Evolutionary conservation across 345 rosid genomes (phyloP).

Genomic region (Carallia brachiata): DNA sequence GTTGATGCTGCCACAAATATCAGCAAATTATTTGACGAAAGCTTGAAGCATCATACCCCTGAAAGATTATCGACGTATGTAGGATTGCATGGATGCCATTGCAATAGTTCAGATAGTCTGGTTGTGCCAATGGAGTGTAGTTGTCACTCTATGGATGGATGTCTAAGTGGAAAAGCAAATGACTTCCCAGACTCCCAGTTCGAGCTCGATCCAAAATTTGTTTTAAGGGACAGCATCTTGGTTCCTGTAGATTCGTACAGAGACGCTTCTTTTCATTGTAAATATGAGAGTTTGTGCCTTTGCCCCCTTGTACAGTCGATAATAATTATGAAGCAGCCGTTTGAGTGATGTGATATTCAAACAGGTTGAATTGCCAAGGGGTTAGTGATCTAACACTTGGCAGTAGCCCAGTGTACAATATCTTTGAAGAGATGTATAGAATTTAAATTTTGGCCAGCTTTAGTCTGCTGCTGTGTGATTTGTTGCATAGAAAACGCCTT

Average conservation of each 20-base stretch:
- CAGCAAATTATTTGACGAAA: constrained; percentile 28
- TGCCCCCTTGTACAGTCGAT: constrained; percentile 60
- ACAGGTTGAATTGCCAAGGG: constrained; percentile 14
- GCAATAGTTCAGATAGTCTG: constrained; percentile 40
- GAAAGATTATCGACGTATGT: constrained; percentile 16
- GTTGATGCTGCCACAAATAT: constrained; percentile 30
- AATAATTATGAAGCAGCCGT: constrained; percentile 49
- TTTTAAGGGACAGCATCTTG: constrained; percentile 71
- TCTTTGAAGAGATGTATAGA: constrained; percentile 11
- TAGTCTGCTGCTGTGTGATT: too few species aligned
- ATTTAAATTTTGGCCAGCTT: too few species aligned
- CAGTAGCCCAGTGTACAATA: constrained; percentile 12
- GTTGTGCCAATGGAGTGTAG: constrained; percentile 46
- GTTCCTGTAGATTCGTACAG: constrained; percentile 42
- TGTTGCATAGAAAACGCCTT: too few species aligned
- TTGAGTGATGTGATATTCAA: constrained; percentile 31
- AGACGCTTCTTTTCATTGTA: constrained; percentile 59
- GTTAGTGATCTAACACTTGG: constrained; percentile 6
- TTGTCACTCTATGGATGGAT: constrained; percentile 46
- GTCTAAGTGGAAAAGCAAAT: constrained; percentile 22
- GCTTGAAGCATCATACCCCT: constrained; percentile 22
- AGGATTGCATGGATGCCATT: constrained; percentile 33
- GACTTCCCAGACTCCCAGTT: constrained; percentile 20
- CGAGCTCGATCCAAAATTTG: constrained; percentile 40
- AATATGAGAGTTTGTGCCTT: constrained; percentile 67